Evolutionary conservation across 768 basidiomycete species (phyloP), one percentile per base, ranked within the genome.

Genomic region (Termitomyces sp.): DNA sequence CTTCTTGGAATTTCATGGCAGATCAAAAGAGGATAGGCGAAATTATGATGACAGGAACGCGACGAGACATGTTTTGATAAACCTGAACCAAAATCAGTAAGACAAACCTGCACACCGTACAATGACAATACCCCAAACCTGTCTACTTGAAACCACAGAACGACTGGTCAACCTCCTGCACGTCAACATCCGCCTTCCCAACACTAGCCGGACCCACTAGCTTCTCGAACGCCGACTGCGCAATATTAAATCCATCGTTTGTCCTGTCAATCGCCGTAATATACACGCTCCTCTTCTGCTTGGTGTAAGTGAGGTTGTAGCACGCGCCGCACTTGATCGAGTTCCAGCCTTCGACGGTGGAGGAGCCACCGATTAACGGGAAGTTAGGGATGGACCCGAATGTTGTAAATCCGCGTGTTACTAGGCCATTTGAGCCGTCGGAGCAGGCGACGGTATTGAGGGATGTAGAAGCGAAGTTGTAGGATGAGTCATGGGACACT

Each of bases 321-420:
- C 84, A 85, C 21, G 73, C 71, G 4, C 80, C 81, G 60, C 84
- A 86, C 51, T 72, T 67, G 3, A 58, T 54, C 1, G 80, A 82
- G 65, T 79, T 71, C 70, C 70, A 84, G 19, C 73, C 74, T 11
- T 57, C 59, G 55, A 85, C 66, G 32, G 69, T 73, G 16, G 69
- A 67, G 0, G 72, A 74, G 1, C 76, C 82, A 27, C 80, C 82
- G 64, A 85, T 79, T 67, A 69, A 63, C 5, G 83, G 82, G 69
- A 80, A 86, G 51, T 61, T 67, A 14, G 83, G 80, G 25, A 85
- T 65, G 34, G 72, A 68, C 11, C 66, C 71, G 44, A 83, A 78
- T 23, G 73, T 81, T 14, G 65, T 69, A 66, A 67, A 83, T 16
- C 63, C 64, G 21, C 66, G 66, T 14, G 70, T 72, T 10, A 70